Evolutionary conservation across 164 flowering plant genomes (phyloP), one percentile per base, ranked within the genome.

Genomic region (Chloranthus sessilifolius): DNA sequence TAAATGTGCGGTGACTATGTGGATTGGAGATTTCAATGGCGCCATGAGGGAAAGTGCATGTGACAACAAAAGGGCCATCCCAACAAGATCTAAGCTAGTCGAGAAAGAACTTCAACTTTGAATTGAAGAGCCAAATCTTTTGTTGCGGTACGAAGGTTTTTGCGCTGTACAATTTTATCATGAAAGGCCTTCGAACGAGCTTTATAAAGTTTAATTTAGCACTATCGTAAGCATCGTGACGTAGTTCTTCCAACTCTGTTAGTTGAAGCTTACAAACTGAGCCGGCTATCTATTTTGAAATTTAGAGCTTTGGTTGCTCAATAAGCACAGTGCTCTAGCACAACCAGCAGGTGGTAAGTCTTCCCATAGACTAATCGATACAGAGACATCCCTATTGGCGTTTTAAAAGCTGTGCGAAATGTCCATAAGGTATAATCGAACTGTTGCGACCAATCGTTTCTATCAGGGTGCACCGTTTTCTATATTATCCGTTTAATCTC

Each of bases 261-360:
- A n/a, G n/a, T n/a, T n/a, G n/a, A n/a, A n/a, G n/a, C n/a, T n/a
- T n/a, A n/a, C n/a, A n/a, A n/a, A n/a, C n/a, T n/a, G n/a, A n/a
- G n/a, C n/a, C n/a, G n/a, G n/a, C n/a, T n/a, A n/a, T n/a, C n/a
- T n/a, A n/a, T n/a, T n/a, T n/a, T n/a, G 20, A 1, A 24, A 41
- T 23, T 44, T 1, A 30, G 15, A 0, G 3, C 38, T 10, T 41
- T 27, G 3, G 40, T 14, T 11, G 63, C 56, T 51, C 43, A 50
- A 43, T 42, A 59, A 0, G 57, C 50, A 11, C 33, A 2, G 26
- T 59, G 63, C 36, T 52, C 63, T 3, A 59, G 1, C n/a, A 52
- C 63, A 4, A 42, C 57, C 3, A 38, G 52, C 3, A 60, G 24
- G 22, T 60, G 64, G 36, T 28, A 52, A 0, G 53, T 47, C 20